These are phyloP conservation scores for Neurospora sp. DNA, from an alignment of 495 filamentous ascomycete species.

Conservation along the genomic window DNA sequence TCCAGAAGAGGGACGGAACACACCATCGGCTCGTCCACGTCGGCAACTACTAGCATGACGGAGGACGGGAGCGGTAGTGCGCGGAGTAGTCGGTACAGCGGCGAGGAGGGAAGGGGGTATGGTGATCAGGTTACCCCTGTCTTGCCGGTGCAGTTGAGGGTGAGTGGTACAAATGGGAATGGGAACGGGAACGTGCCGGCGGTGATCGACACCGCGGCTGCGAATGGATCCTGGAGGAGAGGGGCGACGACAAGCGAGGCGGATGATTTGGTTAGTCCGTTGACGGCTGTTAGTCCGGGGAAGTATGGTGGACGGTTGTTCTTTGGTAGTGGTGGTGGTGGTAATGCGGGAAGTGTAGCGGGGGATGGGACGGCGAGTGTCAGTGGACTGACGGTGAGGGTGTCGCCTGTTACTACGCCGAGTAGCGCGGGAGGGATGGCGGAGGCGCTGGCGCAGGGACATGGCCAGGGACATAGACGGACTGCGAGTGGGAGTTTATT, in stretches of 20 bases:
- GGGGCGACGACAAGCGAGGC: background rate
- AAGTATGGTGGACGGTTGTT: background rate
- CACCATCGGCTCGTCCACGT: background rate
- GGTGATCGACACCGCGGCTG: background rate
- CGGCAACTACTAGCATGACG: background rate
- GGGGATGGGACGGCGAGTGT: background rate
- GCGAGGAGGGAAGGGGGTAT: background rate
- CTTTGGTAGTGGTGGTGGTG: background rate
- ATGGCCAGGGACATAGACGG: background rate
- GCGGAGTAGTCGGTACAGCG: background rate
- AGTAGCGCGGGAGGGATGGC: background rate
- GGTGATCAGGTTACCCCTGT: background rate
- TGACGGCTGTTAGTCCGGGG: background rate
- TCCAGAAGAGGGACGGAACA: background rate
- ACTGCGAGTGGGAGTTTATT: background rate
- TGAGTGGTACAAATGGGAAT: background rate
- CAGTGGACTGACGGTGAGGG: background rate
- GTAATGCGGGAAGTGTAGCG: background rate
- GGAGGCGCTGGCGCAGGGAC: background rate
- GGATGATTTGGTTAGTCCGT: background rate
- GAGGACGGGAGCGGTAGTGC: background rate
- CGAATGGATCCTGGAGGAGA: background rate
- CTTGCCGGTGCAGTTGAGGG: background rate
- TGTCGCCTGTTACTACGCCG: background rate
- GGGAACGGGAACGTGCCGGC: background rate